Percentiles rank a stretch among this genome's conserved stretches.
Evolutionary conservation across 306 rosid species (phyloP).

Genomic region (Gastrolobium villosum): DNA sequence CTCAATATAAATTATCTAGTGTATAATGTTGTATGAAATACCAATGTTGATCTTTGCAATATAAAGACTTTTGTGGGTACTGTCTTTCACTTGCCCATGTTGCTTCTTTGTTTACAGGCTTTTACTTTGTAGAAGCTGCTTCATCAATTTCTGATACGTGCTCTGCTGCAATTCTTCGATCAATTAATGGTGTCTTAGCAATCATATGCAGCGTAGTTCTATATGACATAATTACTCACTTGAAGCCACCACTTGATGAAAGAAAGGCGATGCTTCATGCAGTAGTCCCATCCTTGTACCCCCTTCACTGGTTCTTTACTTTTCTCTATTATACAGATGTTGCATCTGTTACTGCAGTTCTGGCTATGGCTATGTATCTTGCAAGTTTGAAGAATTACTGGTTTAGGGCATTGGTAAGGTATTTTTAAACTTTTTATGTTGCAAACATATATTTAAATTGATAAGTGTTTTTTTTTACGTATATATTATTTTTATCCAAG

Average conservation of each 20-base stretch:
- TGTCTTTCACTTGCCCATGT: slow-evolving; percentile 92
- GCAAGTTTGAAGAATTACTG: slow-evolving; percentile 82
- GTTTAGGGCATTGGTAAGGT: slow-evolving; percentile 87
- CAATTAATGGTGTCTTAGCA: slow-evolving; percentile 75
- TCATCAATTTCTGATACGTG: slow-evolving; percentile 73
- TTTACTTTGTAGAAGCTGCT: slow-evolving; percentile 51
- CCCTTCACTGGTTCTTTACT: slow-evolving; percentile 93
- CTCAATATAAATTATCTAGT: background rate
- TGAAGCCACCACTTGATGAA: slow-evolving; percentile 76
- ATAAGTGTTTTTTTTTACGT: background rate
- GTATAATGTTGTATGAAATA: slow-evolving; percentile 25
- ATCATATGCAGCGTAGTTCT: slow-evolving; percentile 71
- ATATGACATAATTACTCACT: slow-evolving; percentile 71
- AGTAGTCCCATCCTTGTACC: slow-evolving; percentile 74
- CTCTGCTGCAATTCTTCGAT: slow-evolving; percentile 73
- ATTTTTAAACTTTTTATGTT: slow-evolving; percentile 29
- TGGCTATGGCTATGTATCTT: slow-evolving; percentile 87
- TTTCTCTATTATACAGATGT: slow-evolving; percentile 96
- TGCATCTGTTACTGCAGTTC: slow-evolving; percentile 81
- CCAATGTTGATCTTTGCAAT: slow-evolving; percentile 51
- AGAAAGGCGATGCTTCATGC: slow-evolving; percentile 70
- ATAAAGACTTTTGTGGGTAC: slow-evolving; percentile 77
- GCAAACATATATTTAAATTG: slow-evolving; percentile 19
- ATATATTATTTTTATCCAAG: slow-evolving; percentile 10
- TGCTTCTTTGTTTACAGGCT: slow-evolving; percentile 91